A percentile compares a stretch with the other conserved stretches of the same genome.
phyloP scores from a whole-genome alignment of 768 basidiomycete species.

The Porpolomopsis calyptriformis region DNA sequence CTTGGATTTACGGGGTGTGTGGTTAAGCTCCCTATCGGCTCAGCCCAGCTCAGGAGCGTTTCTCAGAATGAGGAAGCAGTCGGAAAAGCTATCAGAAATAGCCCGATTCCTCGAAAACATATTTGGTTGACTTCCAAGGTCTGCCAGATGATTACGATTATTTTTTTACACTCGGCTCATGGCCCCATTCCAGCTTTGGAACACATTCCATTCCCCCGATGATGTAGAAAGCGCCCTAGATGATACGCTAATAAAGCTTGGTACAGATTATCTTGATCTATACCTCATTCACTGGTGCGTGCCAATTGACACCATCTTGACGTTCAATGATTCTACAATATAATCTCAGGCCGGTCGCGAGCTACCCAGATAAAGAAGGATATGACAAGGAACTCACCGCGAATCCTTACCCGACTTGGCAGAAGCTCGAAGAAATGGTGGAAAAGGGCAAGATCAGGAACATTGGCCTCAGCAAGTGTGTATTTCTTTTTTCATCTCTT shows the following conservation, averaged over 20 bases:
- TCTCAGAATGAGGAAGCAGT: conserved; percentile 59
- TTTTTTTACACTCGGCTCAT: neutral
- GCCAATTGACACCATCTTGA: conserved; percentile 1
- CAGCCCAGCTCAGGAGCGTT: conserved; percentile 1
- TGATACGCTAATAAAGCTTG: conserved; percentile 50
- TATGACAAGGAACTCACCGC: conserved; percentile 50
- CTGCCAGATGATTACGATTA: neutral
- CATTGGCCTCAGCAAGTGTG: conserved; percentile 78
- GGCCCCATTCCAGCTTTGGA: conserved; percentile 47
- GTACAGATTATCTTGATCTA: conserved; percentile 65
- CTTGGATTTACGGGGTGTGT: conserved; percentile 56
- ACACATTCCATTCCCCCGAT: conserved; percentile 63
- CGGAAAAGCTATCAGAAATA: conserved; percentile 48
- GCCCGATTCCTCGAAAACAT: conserved; percentile 49
- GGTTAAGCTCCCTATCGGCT: neutral
- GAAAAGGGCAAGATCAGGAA: conserved; percentile 67
- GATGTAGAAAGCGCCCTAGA: conserved; percentile 60
- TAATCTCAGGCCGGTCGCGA: conserved; percentile 50
- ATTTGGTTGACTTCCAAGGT: conserved; percentile 61
- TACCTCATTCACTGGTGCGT: conserved; percentile 72
- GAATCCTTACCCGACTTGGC: conserved; percentile 70
- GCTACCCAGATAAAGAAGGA: conserved; percentile 39
- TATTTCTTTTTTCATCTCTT: neutral
- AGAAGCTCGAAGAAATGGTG: conserved; percentile 69
- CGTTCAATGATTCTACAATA: neutral